A percentile compares a stretch with the other conserved stretches of the same genome.
phyloP scores from a whole-genome alignment of 352 stramenopile genomes.

The Thalassiosira ordinaria region DNA sequence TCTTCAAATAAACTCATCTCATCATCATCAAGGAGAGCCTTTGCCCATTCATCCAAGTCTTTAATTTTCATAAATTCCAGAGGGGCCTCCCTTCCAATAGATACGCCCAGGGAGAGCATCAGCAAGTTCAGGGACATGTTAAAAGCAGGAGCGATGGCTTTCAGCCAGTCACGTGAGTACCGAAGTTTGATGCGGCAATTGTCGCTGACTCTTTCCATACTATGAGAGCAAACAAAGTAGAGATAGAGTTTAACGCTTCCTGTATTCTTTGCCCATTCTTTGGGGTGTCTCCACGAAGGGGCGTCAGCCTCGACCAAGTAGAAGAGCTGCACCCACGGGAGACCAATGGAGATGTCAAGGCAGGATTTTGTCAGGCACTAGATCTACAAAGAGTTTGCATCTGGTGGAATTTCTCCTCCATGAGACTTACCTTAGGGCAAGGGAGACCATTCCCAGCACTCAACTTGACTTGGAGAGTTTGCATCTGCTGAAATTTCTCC shows the following conservation, averaged over 20 bases:
- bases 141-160: slow-evolving; percentile 10
- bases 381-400: too few relatives aligned
- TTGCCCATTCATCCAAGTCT: slow-evolving; percentile 14
- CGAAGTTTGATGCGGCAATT: not conserved
- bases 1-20: not conserved
- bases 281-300: not conserved
- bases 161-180: slow-evolving; percentile 6
- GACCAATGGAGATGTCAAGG: too few relatives aligned
- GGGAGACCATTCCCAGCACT: slow-evolving; percentile 13
- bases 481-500: not conserved
- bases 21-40: slow-evolving; percentile 1
- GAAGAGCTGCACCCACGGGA: not conserved
- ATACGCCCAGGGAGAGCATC: not conserved
- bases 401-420: too few relatives aligned
- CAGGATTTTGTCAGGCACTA: too few relatives aligned
- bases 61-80: slow-evolving; percentile 7
- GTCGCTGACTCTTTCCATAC: slow-evolving; percentile 2
- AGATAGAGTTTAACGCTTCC: slow-evolving; percentile 2
- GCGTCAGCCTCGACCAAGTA: not conserved
- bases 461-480: slow-evolving; percentile 2
- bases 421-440: too few relatives aligned
- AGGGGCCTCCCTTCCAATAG: not conserved
- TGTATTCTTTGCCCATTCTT: slow-evolving; percentile 9
- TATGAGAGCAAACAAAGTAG: slow-evolving; percentile 14
- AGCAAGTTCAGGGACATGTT: not conserved